A percentile compares a stretch with the other conserved stretches of the same genome.
phyloP scores from a whole-genome alignment of 805 yeast species.

The Hanseniaspora occidentalis region DNA sequence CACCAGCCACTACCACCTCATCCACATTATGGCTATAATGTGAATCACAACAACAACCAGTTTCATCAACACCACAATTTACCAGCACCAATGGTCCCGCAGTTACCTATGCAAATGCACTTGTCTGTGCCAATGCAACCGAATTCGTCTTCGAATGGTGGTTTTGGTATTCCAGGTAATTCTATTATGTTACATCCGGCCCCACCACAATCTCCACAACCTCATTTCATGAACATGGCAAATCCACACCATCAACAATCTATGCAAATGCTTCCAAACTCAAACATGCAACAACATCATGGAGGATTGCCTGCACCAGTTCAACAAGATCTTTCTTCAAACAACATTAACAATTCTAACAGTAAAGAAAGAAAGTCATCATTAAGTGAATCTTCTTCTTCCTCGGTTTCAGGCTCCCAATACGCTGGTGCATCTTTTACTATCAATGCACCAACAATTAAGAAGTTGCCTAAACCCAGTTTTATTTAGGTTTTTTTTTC shows the following conservation, averaged over 20 bases:
- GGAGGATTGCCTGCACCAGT: too few species aligned
- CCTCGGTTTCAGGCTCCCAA: neutral
- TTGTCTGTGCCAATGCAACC: neutral
- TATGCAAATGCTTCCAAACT: neutral
- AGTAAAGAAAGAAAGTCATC: too few species aligned
- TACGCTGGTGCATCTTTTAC: constrained; percentile 27
- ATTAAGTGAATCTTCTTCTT: neutral
- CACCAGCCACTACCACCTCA: too few species aligned
- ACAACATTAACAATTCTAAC: neutral
- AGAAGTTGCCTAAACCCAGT: constrained; percentile 25
- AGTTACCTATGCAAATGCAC: constrained; percentile 1
- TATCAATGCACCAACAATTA: constrained; percentile 20
- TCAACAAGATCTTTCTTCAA: too few species aligned
- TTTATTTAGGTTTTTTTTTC: constrained; percentile 13
- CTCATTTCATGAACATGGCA: neutral
- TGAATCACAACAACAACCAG: too few species aligned
- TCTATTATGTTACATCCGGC: neutral
- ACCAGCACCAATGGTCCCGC: neutral
- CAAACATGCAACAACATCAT: neutral
- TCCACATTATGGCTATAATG: too few species aligned
- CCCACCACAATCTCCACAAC: constrained; percentile 1
- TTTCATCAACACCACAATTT: too few species aligned
- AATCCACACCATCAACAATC: neutral
- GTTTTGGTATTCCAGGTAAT: neutral
- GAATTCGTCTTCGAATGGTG: neutral